A percentile compares a stretch with the other conserved stretches of the same genome.
phyloP scores from a whole-genome alignment of 805 yeast genomes.

The Candida tallmaniae region DNA sequence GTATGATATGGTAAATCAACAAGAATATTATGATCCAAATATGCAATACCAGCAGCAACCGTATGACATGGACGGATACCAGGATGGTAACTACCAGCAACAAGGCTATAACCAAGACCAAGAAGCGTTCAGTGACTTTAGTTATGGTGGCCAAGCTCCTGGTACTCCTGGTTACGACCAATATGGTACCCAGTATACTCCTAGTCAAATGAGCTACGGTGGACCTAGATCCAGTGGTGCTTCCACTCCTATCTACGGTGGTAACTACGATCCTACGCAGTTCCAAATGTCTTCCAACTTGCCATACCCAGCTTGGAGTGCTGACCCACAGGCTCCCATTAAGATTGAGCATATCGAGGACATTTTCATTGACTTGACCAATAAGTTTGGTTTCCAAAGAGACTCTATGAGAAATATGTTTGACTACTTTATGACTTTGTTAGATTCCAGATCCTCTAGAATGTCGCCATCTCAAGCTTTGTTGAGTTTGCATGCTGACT shows the following conservation, averaged over 20 bases:
- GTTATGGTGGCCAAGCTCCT: constrained; percentile 46
- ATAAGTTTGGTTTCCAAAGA: constrained; percentile 86
- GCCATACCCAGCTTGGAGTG: constrained; percentile 99
- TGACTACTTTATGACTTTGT: constrained; percentile 56
- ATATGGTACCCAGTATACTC: constrained; percentile 69
- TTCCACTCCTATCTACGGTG: constrained; percentile 88
- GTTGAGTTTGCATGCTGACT: constrained; percentile 78
- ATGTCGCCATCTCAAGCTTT: constrained; percentile 88
- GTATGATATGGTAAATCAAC: constrained; percentile 19
- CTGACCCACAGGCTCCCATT: constrained; percentile 86
- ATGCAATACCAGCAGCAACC: constrained; percentile 46
- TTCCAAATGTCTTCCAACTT: constrained; percentile 73
- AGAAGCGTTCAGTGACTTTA: constrained; percentile 65
- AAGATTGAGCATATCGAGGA: constrained; percentile 81
- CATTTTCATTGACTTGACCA: constrained; percentile 75
- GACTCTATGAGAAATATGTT: constrained; percentile 90
- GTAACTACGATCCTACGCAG: constrained; percentile 58
- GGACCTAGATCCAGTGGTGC: constrained; percentile 82
- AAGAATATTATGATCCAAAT: constrained; percentile 49
- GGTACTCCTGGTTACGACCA: constrained; percentile 69
- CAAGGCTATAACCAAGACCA: constrained; percentile 43
- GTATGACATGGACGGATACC: constrained; percentile 45
- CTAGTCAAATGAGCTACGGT: constrained; percentile 84
- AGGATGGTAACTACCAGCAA: constrained; percentile 41
- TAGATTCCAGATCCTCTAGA: constrained; percentile 77